Conservation (phyloP, 345 rosid species). For the Limnanthes douglasii region DNA sequence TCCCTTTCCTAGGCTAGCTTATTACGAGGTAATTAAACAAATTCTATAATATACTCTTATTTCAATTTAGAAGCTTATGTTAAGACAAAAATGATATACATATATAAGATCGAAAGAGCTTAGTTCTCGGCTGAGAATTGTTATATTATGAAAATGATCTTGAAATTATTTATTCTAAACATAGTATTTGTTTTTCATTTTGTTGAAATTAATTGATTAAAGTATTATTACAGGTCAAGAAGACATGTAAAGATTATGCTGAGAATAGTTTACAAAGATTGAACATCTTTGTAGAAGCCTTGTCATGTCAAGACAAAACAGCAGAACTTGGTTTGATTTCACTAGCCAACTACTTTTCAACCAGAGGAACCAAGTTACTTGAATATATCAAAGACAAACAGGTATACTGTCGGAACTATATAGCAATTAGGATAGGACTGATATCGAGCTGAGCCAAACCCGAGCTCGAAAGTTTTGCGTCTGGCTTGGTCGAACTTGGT, state of each 20-base stretch:
- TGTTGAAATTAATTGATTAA: not conserved
- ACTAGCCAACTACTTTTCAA: constrained; percentile 19
- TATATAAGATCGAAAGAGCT: no score
- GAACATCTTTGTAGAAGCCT: constrained; percentile 32
- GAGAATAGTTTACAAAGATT: constrained; percentile 51
- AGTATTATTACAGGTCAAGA: constrained; percentile 21
- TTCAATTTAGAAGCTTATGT: no score
- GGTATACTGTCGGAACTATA: no score
- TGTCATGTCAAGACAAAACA: constrained; percentile 28
- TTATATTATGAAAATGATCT: no score
- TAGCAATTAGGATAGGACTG: no score
- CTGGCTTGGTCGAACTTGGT: no score
- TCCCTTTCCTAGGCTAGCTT: constrained; percentile 64
- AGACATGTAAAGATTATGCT: constrained; percentile 23
- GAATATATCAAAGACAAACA: constrained; percentile 20
- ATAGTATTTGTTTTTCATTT: no score
- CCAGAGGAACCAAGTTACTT: constrained; percentile 26
- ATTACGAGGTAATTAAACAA: constrained; percentile 47
- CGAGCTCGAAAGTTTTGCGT: no score
- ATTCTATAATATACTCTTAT: no score
- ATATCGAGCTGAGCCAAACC: no score
- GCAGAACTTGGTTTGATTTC: constrained; percentile 27
- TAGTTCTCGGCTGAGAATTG: not conserved
- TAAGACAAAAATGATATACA: no score
- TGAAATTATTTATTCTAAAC: no score